Conservation (phyloP, 1,284 basidiomycete species). For the Trichosporon sp. region DNA sequence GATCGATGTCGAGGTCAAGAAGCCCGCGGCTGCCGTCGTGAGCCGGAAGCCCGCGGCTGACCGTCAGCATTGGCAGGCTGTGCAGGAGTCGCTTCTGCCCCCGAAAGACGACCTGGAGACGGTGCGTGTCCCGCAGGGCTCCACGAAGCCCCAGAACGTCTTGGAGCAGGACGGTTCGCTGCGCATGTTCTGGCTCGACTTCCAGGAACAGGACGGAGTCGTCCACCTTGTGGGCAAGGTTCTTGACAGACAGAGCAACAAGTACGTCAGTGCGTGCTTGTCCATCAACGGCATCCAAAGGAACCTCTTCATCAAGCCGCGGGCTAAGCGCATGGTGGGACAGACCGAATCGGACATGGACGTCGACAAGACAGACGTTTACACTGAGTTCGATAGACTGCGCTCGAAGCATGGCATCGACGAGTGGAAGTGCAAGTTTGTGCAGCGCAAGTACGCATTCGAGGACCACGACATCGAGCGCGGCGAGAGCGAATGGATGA, state of each 20-base stretch:
- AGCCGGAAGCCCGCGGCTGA: conserved; percentile 40
- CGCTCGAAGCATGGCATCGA: conserved; percentile 75
- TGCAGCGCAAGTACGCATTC: conserved; percentile 90
- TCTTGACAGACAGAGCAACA: conserved; percentile 68
- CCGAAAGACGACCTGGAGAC: conserved; percentile 45
- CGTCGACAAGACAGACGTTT: conserved; percentile 71
- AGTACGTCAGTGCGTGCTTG: conserved; percentile 85
- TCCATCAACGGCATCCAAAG: conserved; percentile 83
- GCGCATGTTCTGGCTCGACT: conserved; percentile 93
- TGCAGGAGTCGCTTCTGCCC: conserved; percentile 63
- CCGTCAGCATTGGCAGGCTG: conserved; percentile 71
- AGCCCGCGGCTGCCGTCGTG: conserved; percentile 41
- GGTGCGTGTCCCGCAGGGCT: conserved; percentile 54
- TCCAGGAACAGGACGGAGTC: conserved; percentile 75
- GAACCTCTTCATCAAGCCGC: conserved; percentile 90
- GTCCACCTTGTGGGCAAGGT: conserved; percentile 84
- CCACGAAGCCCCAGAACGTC: conserved; percentile 57
- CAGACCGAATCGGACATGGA: conserved; percentile 70
- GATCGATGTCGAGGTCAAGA: conserved; percentile 33
- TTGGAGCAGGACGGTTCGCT: conserved; percentile 72
- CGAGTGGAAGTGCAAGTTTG: conserved; percentile 84
- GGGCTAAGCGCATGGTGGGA: conserved; percentile 60
- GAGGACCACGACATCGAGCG: conserved; percentile 80
- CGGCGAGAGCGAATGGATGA: conserved; percentile 83
- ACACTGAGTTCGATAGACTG: conserved; percentile 80